Conservation (phyloP, 768 basidiomycete species). For the Calocybe gangraenosa region DNA sequence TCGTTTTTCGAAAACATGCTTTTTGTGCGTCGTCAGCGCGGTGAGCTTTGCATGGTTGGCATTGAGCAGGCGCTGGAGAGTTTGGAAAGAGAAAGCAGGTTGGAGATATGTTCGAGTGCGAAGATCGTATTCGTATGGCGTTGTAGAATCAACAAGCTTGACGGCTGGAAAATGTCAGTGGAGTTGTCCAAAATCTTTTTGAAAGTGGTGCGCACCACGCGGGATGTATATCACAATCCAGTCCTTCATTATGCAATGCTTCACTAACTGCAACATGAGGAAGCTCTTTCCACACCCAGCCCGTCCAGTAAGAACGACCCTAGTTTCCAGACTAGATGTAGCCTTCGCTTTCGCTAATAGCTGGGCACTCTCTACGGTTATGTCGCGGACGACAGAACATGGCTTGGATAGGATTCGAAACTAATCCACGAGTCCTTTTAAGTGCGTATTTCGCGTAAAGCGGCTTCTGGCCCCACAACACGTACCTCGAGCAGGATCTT, state of each 20-base stretch:
- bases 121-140: constrained; percentile 68
- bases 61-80: constrained; percentile 55
- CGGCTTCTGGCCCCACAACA: constrained; percentile 8
- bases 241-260: constrained; percentile 55
- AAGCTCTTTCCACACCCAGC: constrained; percentile 81
- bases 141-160: constrained; percentile 69
- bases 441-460: not conserved
- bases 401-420: constrained; percentile 69
- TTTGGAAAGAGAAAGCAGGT: constrained; percentile 56
- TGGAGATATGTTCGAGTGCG: constrained; percentile 77
- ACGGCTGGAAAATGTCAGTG: constrained; percentile 20
- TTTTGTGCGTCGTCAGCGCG: constrained; percentile 34
- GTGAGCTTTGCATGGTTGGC: constrained; percentile 51
- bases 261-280: constrained; percentile 70
- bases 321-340: constrained; percentile 44
- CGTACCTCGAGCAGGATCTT: constrained; percentile 68
- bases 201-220: constrained; percentile 43
- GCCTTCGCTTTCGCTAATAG: constrained; percentile 48
- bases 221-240: constrained; percentile 90
- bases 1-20: constrained; percentile 43
- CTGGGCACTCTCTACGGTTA: constrained; percentile 54
- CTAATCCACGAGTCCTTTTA: constrained; percentile 27
- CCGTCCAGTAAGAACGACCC: constrained; percentile 68
- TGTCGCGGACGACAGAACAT: constrained; percentile 65
- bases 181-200: not conserved